phyloP scores from a whole-genome alignment of 352 stramenopile genomes.

The Pythium brachiatum region DNA sequence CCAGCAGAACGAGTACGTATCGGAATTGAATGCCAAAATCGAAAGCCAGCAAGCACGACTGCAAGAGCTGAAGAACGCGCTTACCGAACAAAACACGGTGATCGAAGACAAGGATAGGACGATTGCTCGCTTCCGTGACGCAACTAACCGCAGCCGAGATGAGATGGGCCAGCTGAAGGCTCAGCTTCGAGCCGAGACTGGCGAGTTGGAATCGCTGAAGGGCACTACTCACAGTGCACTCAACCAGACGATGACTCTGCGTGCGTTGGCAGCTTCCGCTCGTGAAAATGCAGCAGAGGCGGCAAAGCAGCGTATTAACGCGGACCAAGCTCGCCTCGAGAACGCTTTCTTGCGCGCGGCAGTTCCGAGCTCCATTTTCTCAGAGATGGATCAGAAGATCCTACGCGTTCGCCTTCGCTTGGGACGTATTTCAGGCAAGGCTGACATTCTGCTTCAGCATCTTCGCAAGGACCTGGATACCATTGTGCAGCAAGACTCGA shows the following conservation, averaged over 20 bases:
- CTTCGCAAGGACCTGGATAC: conserved; percentile 62
- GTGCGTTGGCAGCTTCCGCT: conserved; percentile 50
- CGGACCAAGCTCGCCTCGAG: conserved; percentile 62
- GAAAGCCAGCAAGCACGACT: conserved; percentile 50
- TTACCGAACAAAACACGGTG: conserved; percentile 49
- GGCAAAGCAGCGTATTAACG: conserved; percentile 64
- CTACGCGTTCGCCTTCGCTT: conserved; percentile 66
- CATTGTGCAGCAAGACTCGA: conserved; percentile 37
- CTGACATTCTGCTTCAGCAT: conserved; percentile 65
- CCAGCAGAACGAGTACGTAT: conserved; percentile 81
- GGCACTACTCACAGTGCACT: conserved; percentile 68
- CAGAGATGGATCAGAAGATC: conserved; percentile 70
- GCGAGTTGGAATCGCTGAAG: conserved; percentile 70
- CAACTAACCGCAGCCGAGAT: conserved; percentile 60
- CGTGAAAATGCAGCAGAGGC: conserved; percentile 68
- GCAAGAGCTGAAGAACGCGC: conserved; percentile 55
- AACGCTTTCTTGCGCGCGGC: conserved; percentile 65
- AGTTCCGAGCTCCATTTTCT: conserved; percentile 70
- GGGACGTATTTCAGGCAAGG: conserved; percentile 62
- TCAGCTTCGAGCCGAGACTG: conserved; percentile 67
- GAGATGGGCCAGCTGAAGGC: conserved; percentile 73
- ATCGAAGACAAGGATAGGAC: conserved; percentile 81
- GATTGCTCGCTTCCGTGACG: conserved; percentile 77
- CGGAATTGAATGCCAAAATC: conserved; percentile 71
- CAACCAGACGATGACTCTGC: conserved; percentile 73